A percentile compares a stretch with the other conserved stretches of the same genome.
phyloP scores from a whole-genome alignment of 805 yeast species.

The Suhomyces canberraensis region DNA sequence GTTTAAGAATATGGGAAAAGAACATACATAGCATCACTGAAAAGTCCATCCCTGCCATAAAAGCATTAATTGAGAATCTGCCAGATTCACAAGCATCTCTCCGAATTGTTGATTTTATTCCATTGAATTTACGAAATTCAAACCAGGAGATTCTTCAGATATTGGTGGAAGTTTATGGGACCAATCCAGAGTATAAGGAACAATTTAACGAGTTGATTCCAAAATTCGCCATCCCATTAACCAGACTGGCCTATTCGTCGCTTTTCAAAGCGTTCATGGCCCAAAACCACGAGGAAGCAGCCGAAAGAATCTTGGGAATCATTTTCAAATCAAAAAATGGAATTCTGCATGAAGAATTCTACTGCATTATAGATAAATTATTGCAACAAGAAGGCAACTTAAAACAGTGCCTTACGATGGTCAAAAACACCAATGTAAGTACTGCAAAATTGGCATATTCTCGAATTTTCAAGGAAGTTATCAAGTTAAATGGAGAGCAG shows the following conservation, averaged over 20 bases:
- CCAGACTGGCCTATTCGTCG: slow-evolving; percentile 30
- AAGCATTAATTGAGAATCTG: slow-evolving; percentile 5
- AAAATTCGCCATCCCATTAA: slow-evolving; percentile 27
- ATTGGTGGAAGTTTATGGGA: slow-evolving; percentile 18
- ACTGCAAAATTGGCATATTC: slow-evolving; percentile 26
- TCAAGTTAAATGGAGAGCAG: background rate
- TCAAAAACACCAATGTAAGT: slow-evolving; percentile 13
- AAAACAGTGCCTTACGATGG: slow-evolving; percentile 23
- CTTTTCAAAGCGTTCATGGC: slow-evolving; percentile 27
- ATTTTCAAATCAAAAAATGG: slow-evolving; percentile 30
- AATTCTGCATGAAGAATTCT: slow-evolving; percentile 23
- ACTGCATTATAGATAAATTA: slow-evolving; percentile 23
- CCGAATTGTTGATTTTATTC: background rate
- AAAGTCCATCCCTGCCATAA: background rate
- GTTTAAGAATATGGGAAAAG: slow-evolving; percentile 3
- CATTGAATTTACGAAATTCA: background rate
- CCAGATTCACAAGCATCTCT: background rate
- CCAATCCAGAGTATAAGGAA: slow-evolving; percentile 1
- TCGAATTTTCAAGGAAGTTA: slow-evolving; percentile 15
- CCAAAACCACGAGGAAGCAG: slow-evolving; percentile 25
- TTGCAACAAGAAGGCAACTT: slow-evolving; percentile 21
- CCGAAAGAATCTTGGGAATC: slow-evolving; percentile 27
- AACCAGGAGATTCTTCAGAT: slow-evolving; percentile 8
- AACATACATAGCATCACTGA: background rate
- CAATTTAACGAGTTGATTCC: slow-evolving; percentile 20